Base-by-base conservation (phyloP, 495 filamentous ascomycete species). In the Trichoderma gamsii region DNA sequence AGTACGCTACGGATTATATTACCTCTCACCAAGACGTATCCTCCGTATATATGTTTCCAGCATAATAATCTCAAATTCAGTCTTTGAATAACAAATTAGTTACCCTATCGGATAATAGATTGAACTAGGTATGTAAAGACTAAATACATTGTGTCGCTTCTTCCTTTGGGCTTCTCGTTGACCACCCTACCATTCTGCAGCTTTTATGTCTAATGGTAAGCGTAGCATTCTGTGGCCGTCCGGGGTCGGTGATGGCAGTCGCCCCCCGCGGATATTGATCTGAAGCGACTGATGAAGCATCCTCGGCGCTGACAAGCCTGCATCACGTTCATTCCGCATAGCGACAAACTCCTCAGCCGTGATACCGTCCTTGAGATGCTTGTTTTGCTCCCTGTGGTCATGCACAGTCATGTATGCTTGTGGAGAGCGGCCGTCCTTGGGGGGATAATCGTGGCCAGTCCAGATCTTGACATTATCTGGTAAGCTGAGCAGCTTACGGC, bases 221-320 rank as follows among this genome's bases (percentile, higher is more conserved):
- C 75, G 76, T 69, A 85, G 64, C 66, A 85, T 71, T 41, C 80
- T 63, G 64, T 77, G 71, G 0, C 78, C 77, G 1, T 65, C 69
- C 38, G 72, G 73, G 23, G 73, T 77, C 15, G 66, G 46, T 35
- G 49, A 65, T 7, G 85, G 85, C 68, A 88, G 68, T 66, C 72
- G 63, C 0, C 86, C 86, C 12, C 73, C 86, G 3, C 86, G 75
- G 61, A 88, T 83, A 70, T 89, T 89, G 4, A 87, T 64, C 75
- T 89, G 87, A 74, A 89, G 71, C 6, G 84, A 76, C 72, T 81
- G 82, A 71, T 87, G 81, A 27, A 89, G 69, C 68, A 88, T 72
- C 64, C 75, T 78, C 7, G 87, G 87, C 66, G 78, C 84, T 8
- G 71, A 76, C 27, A 88, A 69, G 8, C 13, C 67, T 4, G 75